A percentile compares a stretch with the other conserved stretches of the same genome.
phyloP scores from a whole-genome alignment of 2,329 filamentous ascomycete species.

The Cladosporium sp. region DNA sequence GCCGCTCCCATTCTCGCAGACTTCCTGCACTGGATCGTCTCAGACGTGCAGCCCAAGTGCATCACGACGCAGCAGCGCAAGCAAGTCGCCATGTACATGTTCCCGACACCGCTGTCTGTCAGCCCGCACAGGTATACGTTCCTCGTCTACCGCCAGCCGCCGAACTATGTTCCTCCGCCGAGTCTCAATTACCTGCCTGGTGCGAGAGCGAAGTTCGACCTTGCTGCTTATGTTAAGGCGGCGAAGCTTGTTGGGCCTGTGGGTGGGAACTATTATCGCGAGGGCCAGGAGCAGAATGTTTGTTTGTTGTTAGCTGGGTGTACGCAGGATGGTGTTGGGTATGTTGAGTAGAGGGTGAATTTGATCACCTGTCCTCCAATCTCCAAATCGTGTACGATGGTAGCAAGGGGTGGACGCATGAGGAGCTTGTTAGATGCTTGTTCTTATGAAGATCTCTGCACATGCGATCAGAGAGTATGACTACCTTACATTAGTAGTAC shows the following conservation, averaged over 20 bases:
- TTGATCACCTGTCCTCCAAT: background rate
- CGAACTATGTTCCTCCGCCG: conserved; percentile 25
- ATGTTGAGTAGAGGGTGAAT: background rate
- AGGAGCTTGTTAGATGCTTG: background rate
- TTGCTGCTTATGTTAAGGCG: conserved; percentile 22
- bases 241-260: conserved; percentile 23
- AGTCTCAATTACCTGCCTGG: conserved; percentile 20
- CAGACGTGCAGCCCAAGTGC: conserved; percentile 28
- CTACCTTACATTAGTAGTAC: background rate
- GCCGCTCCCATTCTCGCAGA: conserved; percentile 21
- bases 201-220: conserved; percentile 25
- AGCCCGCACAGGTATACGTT: conserved; percentile 27
- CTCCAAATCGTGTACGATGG: no score
- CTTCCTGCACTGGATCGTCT: conserved; percentile 27
- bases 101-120: conserved; percentile 25
- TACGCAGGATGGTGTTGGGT: conserved; percentile 12
- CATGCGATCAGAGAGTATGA: background rate
- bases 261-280: conserved; percentile 23
- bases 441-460: background rate
- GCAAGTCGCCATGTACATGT: conserved; percentile 24
- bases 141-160: conserved; percentile 30
- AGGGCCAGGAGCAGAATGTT: background rate
- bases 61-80: conserved; percentile 23
- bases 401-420: background rate
- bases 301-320: background rate